A percentile compares a stretch with the other conserved stretches of the same genome.
Conservation (phyloP, 2,329 filamentous ascomycete species). For the Thielaviopsis cerberus region DNA sequence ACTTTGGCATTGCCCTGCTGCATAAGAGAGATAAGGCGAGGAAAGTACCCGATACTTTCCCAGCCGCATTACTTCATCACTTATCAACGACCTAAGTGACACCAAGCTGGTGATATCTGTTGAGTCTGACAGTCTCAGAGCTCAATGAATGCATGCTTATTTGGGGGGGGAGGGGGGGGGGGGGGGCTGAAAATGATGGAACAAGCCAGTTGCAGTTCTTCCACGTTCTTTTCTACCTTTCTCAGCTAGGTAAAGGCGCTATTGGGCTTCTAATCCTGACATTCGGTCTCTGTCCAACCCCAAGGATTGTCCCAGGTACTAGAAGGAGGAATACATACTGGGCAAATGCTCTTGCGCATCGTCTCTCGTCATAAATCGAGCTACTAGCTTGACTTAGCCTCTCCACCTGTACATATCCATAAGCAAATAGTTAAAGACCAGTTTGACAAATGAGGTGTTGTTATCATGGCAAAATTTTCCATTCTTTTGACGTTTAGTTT, state of each 20-base stretch:
- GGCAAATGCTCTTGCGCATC: neutral
- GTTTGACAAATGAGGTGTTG: neutral
- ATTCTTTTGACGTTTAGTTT: neutral
- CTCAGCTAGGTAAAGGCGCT: no score
- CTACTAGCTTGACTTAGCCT: neutral
- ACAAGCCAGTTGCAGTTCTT: no score
- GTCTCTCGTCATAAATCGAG: neutral
- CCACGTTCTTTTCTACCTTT: no score
- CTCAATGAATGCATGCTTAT: no score
- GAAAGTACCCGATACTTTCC: neutral
- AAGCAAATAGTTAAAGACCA: neutral
- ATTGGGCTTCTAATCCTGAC: no score
- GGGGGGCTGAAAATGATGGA: no score
- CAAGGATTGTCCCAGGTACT: neutral
- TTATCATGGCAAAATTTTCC: neutral
- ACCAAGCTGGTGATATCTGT: neutral
- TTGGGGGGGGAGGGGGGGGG: no score
- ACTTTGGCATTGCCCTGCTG: neutral
- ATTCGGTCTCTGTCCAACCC: neutral
- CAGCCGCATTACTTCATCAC: neutral
- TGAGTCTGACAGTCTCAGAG: neutral
- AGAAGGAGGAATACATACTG: neutral
- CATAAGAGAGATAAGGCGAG: neutral
- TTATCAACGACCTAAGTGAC: neutral
- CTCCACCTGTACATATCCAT: neutral